Conservation (phyloP, 805 yeast species). For the Jamesozyma rosinii region DNA sequence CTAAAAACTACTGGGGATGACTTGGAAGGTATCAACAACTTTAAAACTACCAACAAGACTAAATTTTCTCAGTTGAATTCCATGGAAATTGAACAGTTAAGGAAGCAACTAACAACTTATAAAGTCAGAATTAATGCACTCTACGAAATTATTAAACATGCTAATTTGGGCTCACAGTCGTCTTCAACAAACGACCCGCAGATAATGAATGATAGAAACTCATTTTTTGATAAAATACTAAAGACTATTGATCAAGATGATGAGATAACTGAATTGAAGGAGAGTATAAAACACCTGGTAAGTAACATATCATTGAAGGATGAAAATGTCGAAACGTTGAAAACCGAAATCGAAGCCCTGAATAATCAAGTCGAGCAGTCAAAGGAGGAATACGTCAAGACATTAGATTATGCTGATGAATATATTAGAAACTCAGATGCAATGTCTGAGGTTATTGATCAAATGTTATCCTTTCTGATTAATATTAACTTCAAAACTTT, state of each 20-base stretch:
- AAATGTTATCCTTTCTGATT: constrained; percentile 9
- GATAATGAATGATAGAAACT: constrained; percentile 5
- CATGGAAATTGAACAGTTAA: constrained; percentile 32
- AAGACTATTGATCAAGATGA: constrained; percentile 15
- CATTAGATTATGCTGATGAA: constrained; percentile 25
- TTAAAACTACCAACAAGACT: background rate
- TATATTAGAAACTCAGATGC: constrained; percentile 23
- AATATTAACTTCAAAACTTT: background rate
- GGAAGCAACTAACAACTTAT: constrained; percentile 35
- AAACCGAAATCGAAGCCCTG: constrained; percentile 20
- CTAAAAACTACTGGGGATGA: background rate
- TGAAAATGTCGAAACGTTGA: constrained; percentile 6
- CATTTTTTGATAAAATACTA: constrained; percentile 17
- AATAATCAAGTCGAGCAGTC: constrained; percentile 21
- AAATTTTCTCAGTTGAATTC: background rate
- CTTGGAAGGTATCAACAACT: background rate
- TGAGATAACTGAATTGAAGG: constrained; percentile 14
- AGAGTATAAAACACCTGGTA: constrained; percentile 6
- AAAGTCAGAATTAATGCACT: constrained; percentile 31
- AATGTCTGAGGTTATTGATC: constrained; percentile 18
- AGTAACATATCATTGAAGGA: background rate
- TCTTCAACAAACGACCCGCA: constrained; percentile 2
- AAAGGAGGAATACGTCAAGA: constrained; percentile 20
- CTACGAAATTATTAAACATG: constrained; percentile 26
- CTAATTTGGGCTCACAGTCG: constrained; percentile 4